Base-by-base conservation (phyloP, 1,139 yeast genomes). In the Blastobotrys ciferrii region DNA sequence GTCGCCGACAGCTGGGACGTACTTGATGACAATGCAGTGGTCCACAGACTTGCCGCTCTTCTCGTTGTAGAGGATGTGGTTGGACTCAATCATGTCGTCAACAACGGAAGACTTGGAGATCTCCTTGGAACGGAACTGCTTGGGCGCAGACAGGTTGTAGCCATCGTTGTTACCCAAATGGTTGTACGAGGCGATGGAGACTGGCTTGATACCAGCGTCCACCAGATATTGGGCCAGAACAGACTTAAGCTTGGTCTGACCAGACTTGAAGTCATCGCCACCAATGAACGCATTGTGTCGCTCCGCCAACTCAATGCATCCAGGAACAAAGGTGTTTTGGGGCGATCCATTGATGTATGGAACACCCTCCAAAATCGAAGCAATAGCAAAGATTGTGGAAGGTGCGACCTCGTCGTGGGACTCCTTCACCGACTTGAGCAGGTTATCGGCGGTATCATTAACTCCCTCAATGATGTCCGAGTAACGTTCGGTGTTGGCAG, bases 101-200 rank as follows among this genome's bases (percentile, higher is more conserved):
- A 91, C 91, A 51, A 91, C 98, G 7, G 95, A 86, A 50, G 86
- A 80, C 75, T 91, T 91, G 57, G 95, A 85, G 63, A 91, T 91
- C 73, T 91, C 98, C 77, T 91, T 91, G 46, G 96, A 50, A 68
- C 89, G 82, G 80, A 91, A 91, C 74, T 91, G 98, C 72, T 80
- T 78, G 58, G 95, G 96, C 13, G 97, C 86, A 52, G 91, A 81
- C 73, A 91, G 76, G 72, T 91, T 91, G 76, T 76, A 87, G 43
- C 98, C 98, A 68, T 91, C 98, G 66, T 91, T 91, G 77, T 91
- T 91, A 68, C 98, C 98, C 68, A 91, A 78, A 71, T 91, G 98
- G 72, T 91, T 91, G 74, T 91, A 91, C 19, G 96, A 87, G 35
- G 97, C 97, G 68, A 91, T 86, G 28, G 96, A 88, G 42, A 86